Conservation (phyloP, 176 grass and related monocot species). For the Hyparrhenia diplandra region DNA sequence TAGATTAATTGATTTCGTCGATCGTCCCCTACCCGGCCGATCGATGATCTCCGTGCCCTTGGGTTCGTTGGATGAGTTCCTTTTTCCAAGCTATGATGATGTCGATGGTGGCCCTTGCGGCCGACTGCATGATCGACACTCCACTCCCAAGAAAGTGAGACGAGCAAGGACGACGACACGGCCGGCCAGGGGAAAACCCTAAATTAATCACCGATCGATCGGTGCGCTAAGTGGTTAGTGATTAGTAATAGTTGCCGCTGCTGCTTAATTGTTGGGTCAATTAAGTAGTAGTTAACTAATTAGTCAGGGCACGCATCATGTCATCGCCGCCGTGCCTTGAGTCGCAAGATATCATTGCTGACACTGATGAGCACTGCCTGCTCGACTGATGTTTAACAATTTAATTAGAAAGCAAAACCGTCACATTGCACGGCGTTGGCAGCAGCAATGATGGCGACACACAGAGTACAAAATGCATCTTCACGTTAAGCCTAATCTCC, state of each 20-base stretch:
- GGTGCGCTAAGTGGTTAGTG: background rate
- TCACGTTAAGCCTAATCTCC: conserved; percentile 16
- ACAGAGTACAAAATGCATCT: background rate
- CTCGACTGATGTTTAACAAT: background rate
- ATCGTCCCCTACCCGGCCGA: too few relatives aligned
- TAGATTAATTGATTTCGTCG: background rate
- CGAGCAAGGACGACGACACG: too few relatives aligned
- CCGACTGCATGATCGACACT: background rate
- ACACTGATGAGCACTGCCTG: background rate
- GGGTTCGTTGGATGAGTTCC: background rate
- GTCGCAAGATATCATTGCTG: background rate
- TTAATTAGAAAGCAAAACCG: background rate
- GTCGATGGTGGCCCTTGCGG: background rate
- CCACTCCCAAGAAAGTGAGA: background rate
- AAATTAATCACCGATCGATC: background rate
- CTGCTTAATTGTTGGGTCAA: background rate
- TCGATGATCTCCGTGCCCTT: background rate
- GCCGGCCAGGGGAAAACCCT: too few relatives aligned
- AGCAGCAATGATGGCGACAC: background rate
- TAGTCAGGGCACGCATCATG: background rate
- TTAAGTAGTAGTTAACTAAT: background rate
- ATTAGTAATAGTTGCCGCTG: background rate
- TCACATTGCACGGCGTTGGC: background rate
- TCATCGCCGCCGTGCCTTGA: conserved; percentile 7
- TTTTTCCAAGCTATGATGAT: background rate